phyloP scores from a whole-genome alignment of 2,329 filamentous ascomycete genomes.

The Phaeosphaeriaceae sp. region DNA sequence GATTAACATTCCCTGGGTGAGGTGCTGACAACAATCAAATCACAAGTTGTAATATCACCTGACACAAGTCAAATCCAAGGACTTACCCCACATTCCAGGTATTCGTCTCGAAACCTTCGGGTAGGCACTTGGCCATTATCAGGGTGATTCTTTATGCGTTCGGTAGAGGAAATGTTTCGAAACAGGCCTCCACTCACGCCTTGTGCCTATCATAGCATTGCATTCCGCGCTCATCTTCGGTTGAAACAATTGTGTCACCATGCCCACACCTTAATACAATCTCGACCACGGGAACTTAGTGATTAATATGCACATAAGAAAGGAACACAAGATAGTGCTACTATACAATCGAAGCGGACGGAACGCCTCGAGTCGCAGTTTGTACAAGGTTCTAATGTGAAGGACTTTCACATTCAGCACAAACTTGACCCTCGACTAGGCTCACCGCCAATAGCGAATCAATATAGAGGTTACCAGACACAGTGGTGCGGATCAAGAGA shows the following conservation, averaged over 20 bases:
- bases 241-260: background rate
- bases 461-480: too few relatives aligned
- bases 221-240: background rate
- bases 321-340: too few relatives aligned
- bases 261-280: background rate
- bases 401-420: too few relatives aligned
- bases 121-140: background rate
- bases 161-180: slow-evolving; percentile 8
- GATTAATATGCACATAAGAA: background rate
- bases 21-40: too few relatives aligned
- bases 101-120: slow-evolving; percentile 13
- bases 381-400: too few relatives aligned
- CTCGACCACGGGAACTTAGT: slow-evolving; percentile 3
- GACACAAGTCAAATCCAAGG: background rate
- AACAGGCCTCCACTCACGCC: slow-evolving; percentile 3
- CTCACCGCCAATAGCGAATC: too few relatives aligned
- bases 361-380: too few relatives aligned
- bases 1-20: background rate
- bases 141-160: slow-evolving; percentile 1
- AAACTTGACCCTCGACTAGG: too few relatives aligned
- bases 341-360: too few relatives aligned
- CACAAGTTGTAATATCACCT: too few relatives aligned
- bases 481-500: too few relatives aligned
- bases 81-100: slow-evolving; percentile 18
- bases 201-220: background rate